Evolutionary conservation across 495 filamentous ascomycete genomes (phyloP).

Genomic region (Lichenothelia convexa): DNA sequence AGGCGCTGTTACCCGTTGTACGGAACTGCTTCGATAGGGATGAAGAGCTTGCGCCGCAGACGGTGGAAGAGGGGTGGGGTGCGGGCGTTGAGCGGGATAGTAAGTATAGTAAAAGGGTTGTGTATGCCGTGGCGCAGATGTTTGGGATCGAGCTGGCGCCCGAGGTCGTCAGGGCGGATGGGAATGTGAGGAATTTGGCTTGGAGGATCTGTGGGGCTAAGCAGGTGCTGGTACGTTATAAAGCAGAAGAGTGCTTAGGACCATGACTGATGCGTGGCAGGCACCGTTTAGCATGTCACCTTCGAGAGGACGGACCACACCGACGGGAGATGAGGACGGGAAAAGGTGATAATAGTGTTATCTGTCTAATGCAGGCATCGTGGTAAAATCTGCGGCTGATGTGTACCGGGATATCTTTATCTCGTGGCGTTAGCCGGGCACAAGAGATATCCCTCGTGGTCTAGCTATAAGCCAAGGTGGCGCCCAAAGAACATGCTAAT

Average conservation of each 20-base stretch:
- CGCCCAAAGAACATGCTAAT: too few species aligned
- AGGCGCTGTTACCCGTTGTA: conserved; percentile 61
- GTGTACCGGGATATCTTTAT: too few species aligned
- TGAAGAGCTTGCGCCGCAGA: conserved; percentile 74
- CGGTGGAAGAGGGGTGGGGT: conserved; percentile 66
- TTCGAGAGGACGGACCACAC: conserved; percentile 35
- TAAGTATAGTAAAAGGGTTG: conserved; percentile 73
- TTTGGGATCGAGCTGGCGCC: conserved; percentile 93
- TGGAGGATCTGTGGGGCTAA: conserved; percentile 95
- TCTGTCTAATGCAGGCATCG: too few species aligned
- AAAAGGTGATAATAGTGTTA: too few species aligned
- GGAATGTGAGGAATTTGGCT: conserved; percentile 73
- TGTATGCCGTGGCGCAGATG: conserved; percentile 92
- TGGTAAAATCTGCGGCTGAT: too few species aligned
- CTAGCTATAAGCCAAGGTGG: too few species aligned
- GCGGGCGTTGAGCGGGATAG: conserved; percentile 63
- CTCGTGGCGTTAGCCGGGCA: too few species aligned
- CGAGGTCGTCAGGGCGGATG: conserved; percentile 83
- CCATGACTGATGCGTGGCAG: too few species aligned
- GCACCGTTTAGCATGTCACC: conserved; percentile 48
- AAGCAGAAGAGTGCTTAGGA: too few species aligned
- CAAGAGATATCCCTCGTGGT: too few species aligned
- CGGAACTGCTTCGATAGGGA: conserved; percentile 85
- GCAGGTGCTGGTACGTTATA: conserved; percentile 63
- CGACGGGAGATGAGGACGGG: too few species aligned